These are phyloP conservation scores for Heteromeles arbutifolia DNA, from an alignment of 306 rosid genomes.

Conservation along the genomic window DNA sequence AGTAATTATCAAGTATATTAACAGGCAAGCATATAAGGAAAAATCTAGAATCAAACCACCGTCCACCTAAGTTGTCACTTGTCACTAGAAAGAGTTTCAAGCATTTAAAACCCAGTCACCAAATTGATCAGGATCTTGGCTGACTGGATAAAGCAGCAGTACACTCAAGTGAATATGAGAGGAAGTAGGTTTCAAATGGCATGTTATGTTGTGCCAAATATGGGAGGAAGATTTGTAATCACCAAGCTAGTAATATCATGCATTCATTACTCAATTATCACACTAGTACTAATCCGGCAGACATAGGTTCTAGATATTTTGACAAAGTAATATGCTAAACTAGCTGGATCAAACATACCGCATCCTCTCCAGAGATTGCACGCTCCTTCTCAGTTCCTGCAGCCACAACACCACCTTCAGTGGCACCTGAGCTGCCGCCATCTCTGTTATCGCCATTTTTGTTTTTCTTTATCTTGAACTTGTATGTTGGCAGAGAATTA, in stretches of 20 bases:
- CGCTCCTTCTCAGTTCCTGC: slow-evolving; percentile 91
- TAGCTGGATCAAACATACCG: slow-evolving; percentile 41
- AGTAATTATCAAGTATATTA: not conserved
- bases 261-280: not conserved
- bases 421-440: slow-evolving; percentile 32
- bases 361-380: slow-evolving; percentile 85
- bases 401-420: slow-evolving; percentile 83
- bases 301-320: not conserved
- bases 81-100: not conserved
- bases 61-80: not conserved
- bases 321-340: not conserved
- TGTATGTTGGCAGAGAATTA: slow-evolving; percentile 76
- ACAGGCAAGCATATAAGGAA: not conserved
- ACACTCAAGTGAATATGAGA: not conserved
- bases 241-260: not conserved
- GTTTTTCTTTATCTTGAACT: slow-evolving; percentile 76
- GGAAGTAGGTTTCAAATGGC: not conserved
- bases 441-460: slow-evolving; percentile 46
- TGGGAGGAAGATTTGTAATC: not conserved
- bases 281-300: not conserved
- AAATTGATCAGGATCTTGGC: not conserved
- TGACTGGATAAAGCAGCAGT: not conserved
- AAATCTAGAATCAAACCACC: not conserved
- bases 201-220: not conserved
- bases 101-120: not conserved